Percentiles rank a stretch among this genome's conserved stretches.
These are phyloP conservation scores for Elsinoe batatas DNA, from an alignment of 2,329 filamentous ascomycete genomes.

Conservation along the genomic window DNA sequence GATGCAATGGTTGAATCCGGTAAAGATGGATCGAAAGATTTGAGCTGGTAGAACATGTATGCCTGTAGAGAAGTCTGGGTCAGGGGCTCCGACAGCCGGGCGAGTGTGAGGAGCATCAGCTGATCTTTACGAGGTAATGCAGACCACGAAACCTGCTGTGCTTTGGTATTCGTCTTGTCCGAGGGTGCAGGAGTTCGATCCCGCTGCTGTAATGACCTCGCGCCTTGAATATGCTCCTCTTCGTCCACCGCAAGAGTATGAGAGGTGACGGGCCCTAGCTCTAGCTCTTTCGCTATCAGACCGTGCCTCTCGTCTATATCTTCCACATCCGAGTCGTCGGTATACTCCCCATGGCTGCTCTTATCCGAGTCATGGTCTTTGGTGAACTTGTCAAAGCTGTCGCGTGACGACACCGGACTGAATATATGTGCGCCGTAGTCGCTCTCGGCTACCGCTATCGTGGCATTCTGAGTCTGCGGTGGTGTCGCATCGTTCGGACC, in stretches of 20 bases:
- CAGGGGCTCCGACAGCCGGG: constrained; percentile 71
- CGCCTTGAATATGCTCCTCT: constrained; percentile 10
- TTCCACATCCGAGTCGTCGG: constrained; percentile 4
- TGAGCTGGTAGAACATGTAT: constrained; percentile 85
- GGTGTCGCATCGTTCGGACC: neutral
- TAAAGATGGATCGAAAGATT: constrained; percentile 52
- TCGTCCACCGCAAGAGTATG: constrained; percentile 14
- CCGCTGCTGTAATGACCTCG: neutral
- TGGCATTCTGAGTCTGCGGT: neutral
- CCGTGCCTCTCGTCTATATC: constrained; percentile 9
- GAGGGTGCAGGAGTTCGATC: constrained; percentile 13
- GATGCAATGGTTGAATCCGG: constrained; percentile 57
- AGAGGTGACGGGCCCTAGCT: neutral
- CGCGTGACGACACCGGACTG: constrained; percentile 1
- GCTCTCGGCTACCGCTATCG: neutral
- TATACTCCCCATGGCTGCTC: neutral
- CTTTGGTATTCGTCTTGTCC: constrained; percentile 22
- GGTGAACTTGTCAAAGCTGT: constrained; percentile 2
- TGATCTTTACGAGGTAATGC: constrained; percentile 69
- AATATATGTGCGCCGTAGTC: neutral
- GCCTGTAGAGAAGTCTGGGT: constrained; percentile 68
- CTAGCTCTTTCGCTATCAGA: neutral
- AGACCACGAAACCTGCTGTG: constrained; percentile 54
- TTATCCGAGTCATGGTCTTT: constrained; percentile 9
- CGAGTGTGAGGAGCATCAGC: constrained; percentile 65